Evolutionary conservation across 805 yeast species (phyloP).

Genomic region (Metschnikowia aberdeeniae): DNA sequence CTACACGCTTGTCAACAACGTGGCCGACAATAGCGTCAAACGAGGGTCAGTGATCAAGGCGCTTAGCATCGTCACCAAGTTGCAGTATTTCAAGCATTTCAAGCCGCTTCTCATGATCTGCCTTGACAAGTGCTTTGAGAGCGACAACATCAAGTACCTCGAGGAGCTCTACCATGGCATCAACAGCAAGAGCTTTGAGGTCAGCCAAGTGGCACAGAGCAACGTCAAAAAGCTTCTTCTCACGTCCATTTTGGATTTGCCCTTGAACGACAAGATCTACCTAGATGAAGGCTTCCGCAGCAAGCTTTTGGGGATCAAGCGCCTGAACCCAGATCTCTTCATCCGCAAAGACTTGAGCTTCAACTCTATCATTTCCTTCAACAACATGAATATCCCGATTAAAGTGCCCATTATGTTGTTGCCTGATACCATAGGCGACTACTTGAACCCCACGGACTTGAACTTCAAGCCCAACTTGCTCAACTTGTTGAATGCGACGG

Average conservation of each 20-base stretch:
- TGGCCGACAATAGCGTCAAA: constrained; percentile 40
- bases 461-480: constrained; percentile 38
- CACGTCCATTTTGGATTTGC: constrained; percentile 41
- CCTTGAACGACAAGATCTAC: constrained; percentile 39
- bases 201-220: constrained; percentile 20
- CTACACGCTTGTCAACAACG: constrained; percentile 50
- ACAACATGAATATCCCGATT: constrained; percentile 42
- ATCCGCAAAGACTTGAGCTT: constrained; percentile 42
- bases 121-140: constrained; percentile 43
- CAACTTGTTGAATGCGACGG: constrained; percentile 29
- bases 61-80: constrained; percentile 53
- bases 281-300: constrained; percentile 36
- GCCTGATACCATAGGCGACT: constrained; percentile 43
- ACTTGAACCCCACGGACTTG: constrained; percentile 42
- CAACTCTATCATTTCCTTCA: constrained; percentile 36
- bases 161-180: constrained; percentile 29
- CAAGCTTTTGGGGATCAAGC: constrained; percentile 28
- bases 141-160: constrained; percentile 19
- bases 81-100: constrained; percentile 51
- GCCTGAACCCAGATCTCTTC: constrained; percentile 31
- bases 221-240: constrained; percentile 35
- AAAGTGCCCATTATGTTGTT: constrained; percentile 39
- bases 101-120: constrained; percentile 55
- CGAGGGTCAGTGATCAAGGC: constrained; percentile 62
- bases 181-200: constrained; percentile 28